Percentiles rank a stretch among this genome's conserved stretches.
These are phyloP conservation scores for Candida arabinofermentans DNA, from an alignment of 805 yeast species.

Conservation along the genomic window DNA sequence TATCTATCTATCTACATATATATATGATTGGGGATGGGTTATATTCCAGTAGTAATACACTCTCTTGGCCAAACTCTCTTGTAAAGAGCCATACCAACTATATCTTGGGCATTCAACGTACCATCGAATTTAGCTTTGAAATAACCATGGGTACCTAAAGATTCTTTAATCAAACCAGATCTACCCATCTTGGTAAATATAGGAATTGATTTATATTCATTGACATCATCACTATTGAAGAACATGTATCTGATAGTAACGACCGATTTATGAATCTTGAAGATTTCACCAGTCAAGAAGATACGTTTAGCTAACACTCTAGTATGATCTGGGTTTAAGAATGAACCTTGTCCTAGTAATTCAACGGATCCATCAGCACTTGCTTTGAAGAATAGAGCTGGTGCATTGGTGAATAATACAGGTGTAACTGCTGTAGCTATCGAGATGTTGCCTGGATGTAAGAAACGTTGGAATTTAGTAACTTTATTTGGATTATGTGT, in stretches of 20 bases:
- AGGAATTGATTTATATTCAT: slow-evolving; percentile 87
- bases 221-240: slow-evolving; percentile 85
- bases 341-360: slow-evolving; percentile 86
- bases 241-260: slow-evolving; percentile 97
- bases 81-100: slow-evolving; percentile 88
- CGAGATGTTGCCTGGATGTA: slow-evolving; percentile 70
- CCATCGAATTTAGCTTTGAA: slow-evolving; percentile 95
- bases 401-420: slow-evolving; percentile 75
- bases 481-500: slow-evolving; percentile 79
- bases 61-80: slow-evolving; percentile 88
- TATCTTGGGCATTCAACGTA: slow-evolving; percentile 85
- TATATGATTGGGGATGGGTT: not conserved
- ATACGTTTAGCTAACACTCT: slow-evolving; percentile 85
- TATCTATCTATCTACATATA: not conserved
- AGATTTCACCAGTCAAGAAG: slow-evolving; percentile 89
- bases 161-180: slow-evolving; percentile 90
- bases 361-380: slow-evolving; percentile 46
- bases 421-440: slow-evolving; percentile 90
- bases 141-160: slow-evolving; percentile 97
- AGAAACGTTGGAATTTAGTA: slow-evolving; percentile 77
- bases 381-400: slow-evolving; percentile 76
- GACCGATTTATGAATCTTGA: slow-evolving; percentile 88
- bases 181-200: slow-evolving; percentile 90
- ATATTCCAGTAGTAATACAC: slow-evolving; percentile 27
- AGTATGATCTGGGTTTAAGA: slow-evolving; percentile 78